These are phyloP conservation scores for Leccinum subtestaceum DNA, from an alignment of 768 basidiomycete species.

Conservation along the genomic window DNA sequence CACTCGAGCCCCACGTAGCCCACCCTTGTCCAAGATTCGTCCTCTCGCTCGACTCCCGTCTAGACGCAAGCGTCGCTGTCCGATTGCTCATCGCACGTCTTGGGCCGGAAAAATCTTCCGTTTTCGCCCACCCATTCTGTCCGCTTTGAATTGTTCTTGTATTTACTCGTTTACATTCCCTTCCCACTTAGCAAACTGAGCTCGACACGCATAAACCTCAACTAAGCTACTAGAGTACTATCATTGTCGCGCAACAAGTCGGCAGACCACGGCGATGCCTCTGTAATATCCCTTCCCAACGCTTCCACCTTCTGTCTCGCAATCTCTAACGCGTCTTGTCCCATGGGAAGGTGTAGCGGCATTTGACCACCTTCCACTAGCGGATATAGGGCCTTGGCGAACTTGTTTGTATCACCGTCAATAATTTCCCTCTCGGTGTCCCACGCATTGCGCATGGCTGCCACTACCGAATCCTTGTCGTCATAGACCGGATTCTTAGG, in stretches of 20 bases:
- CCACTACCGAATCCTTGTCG: background rate
- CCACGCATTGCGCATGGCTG: background rate
- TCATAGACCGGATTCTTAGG: background rate
- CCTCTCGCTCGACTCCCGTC: too few relatives aligned
- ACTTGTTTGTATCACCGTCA: constrained; percentile 6
- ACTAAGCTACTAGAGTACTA: background rate
- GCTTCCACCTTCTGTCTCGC: background rate
- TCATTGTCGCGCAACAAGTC: constrained; percentile 4
- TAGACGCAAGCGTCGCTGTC: too few relatives aligned
- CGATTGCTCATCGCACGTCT: too few relatives aligned
- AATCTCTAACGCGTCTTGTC: constrained; percentile 2
- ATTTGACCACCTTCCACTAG: constrained; percentile 1
- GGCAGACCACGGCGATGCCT: constrained; percentile 2
- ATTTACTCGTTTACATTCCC: too few relatives aligned
- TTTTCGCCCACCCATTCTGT: too few relatives aligned
- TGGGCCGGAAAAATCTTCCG: too few relatives aligned
- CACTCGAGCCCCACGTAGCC: too few relatives aligned
- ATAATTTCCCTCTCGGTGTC: background rate
- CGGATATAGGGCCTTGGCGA: background rate
- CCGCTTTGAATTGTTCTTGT: too few relatives aligned
- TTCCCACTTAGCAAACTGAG: too few relatives aligned
- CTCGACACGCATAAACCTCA: too few relatives aligned
- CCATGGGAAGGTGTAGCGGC: constrained; percentile 4
- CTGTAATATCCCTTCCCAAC: background rate
- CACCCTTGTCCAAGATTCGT: too few relatives aligned